Conservation (phyloP, 2,329 filamentous ascomycete species). For the Fusarium solani-melongenae region DNA sequence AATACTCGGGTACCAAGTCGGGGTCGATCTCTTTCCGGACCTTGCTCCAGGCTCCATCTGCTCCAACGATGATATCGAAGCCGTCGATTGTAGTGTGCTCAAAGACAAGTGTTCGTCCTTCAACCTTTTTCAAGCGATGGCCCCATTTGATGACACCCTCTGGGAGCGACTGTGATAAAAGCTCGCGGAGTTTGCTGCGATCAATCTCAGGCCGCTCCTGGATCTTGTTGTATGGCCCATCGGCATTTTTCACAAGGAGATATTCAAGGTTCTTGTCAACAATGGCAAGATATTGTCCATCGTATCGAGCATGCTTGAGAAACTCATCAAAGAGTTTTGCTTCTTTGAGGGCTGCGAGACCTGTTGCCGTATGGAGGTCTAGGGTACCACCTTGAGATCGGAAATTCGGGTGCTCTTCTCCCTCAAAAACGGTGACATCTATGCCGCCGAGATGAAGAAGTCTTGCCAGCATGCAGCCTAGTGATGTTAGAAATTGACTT, state of each 20-base stretch:
- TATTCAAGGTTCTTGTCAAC: slow-evolving; percentile 55
- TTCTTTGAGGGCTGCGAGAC: slow-evolving; percentile 62
- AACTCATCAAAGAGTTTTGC: slow-evolving; percentile 63
- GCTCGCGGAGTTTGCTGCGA: slow-evolving; percentile 54
- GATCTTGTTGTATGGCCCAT: slow-evolving; percentile 33
- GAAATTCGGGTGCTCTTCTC: slow-evolving; percentile 55
- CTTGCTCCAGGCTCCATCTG: slow-evolving; percentile 53
- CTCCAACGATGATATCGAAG: slow-evolving; percentile 54
- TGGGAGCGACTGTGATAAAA: slow-evolving; percentile 59
- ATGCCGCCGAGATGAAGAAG: slow-evolving; percentile 61
- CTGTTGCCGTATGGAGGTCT: slow-evolving; percentile 63
- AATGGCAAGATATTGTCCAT: slow-evolving; percentile 62
- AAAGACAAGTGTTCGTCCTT: slow-evolving; percentile 52
- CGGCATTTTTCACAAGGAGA: slow-evolving; percentile 44
- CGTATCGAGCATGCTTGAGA: slow-evolving; percentile 60
- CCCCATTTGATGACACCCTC: slow-evolving; percentile 59
- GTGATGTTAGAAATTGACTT: slow-evolving; percentile 5
- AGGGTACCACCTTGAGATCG: slow-evolving; percentile 64
- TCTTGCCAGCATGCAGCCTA: slow-evolving; percentile 53
- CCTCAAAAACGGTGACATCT: slow-evolving; percentile 62
- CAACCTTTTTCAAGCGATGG: slow-evolving; percentile 54
- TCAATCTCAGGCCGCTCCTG: slow-evolving; percentile 65
- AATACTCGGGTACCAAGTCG: slow-evolving; percentile 56
- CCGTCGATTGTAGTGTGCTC: slow-evolving; percentile 47
- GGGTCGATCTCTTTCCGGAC: slow-evolving; percentile 48